Base-by-base conservation (phyloP, 495 filamentous ascomycete genomes). In the Hypoxylon cercidicola region DNA sequence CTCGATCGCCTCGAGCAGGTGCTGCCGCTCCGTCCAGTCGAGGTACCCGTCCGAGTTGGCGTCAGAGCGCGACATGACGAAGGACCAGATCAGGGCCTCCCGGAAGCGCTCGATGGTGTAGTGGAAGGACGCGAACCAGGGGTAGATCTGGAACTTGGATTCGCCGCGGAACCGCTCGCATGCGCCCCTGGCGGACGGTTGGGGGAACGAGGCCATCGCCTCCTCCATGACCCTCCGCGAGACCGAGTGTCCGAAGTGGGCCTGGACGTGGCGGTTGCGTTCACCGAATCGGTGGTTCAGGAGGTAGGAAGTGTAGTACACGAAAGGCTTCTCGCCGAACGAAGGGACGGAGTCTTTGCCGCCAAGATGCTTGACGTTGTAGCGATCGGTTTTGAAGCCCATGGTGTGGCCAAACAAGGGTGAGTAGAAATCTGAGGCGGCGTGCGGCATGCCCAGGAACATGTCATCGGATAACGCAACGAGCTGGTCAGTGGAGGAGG, bases 381-480 rank as follows among this genome's bases (percentile, higher is more conserved):
- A 80, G 20, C 62, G 62, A 35, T 79, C 77, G 28, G 59, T 50
- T 45, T 80, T 80, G 69, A 80, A 80, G 1, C 73, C 78, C 71
- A 80, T 74, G 1, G 70, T 72, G 7, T 72, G 77, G 3, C 78
- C 78, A 49, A 80, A 80, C 7, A 80, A 63, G 2, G 78, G 78
- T 4, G 78, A 80, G 64, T 77, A 79, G 19, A 80, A 68, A 47
- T 80, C 78, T 10, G 78, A 75, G 4, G 78, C 76, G 1, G 75
- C 66, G 57, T 80, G 78, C 11, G 63, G 62, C 63, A 71, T 77
- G 1, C 78, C 78, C 1, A 80, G 59, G 45, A 80, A 68, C 78
- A 80, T 80, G 61, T 80, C 78, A 47, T 80, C 78, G 4, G 78
- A 80, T 32, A 80, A 65, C 16, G 77, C 78, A 18, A 79, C 74